phyloP scores from a whole-genome alignment of 768 basidiomycete species.

The Tremella fuciformis region DNA sequence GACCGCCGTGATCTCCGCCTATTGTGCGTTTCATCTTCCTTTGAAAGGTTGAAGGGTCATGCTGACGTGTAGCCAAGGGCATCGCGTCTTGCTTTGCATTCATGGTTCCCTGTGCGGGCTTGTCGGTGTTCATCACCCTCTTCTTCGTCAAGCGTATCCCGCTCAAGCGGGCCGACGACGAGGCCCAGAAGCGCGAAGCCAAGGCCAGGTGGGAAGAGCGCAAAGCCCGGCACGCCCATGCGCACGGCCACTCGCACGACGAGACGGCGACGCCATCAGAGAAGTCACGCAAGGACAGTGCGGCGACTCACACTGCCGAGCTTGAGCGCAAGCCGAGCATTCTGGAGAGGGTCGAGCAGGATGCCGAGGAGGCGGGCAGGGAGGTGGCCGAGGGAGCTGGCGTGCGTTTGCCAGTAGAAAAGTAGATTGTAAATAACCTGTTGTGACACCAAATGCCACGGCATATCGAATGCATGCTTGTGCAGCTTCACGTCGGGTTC shows the following conservation, averaged over 20 bases:
- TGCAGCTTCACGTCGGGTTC: no score
- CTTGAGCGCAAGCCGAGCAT: conserved; percentile 6
- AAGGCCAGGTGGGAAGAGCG: conserved; percentile 49
- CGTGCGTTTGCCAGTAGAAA: not conserved
- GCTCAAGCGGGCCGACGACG: conserved; percentile 60
- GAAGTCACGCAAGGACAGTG: not conserved
- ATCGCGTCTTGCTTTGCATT: conserved; percentile 64
- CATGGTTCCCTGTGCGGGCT: conserved; percentile 59
- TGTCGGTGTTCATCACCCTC: conserved; percentile 61
- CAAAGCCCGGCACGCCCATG: conserved; percentile 27
- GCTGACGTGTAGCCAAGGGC: conserved; percentile 55
- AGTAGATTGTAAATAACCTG: conserved; percentile 1
- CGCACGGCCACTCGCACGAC: not conserved
- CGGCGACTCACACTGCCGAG: not conserved
- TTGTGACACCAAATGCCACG: no score
- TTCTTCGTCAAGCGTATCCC: conserved; percentile 65
- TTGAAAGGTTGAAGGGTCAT: not conserved
- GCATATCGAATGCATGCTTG: no score
- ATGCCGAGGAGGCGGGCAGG: not conserved
- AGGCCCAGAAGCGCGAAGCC: conserved; percentile 52
- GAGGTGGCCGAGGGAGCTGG: conserved; percentile 23
- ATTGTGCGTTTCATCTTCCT: conserved; percentile 33
- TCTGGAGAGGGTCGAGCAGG: not conserved
- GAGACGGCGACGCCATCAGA: not conserved
- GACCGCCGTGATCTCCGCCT: conserved; percentile 28